Evolutionary conservation across 805 yeast species (phyloP), one percentile per base, ranked within the genome.

Genomic region (Schwanniomyces occidentalis): DNA sequence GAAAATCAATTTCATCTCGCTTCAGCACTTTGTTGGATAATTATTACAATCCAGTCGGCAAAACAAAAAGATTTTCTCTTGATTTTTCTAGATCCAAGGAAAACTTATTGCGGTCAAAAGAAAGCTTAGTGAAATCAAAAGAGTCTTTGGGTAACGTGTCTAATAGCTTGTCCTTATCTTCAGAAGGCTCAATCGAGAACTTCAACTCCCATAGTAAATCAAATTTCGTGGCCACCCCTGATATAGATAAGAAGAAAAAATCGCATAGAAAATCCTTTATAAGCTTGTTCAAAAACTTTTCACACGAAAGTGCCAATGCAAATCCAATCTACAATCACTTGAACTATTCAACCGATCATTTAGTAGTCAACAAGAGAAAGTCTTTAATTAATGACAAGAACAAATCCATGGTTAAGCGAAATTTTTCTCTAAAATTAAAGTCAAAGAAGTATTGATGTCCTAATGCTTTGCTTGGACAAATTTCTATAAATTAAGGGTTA

Each of bases 21-120:
- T 38, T 54, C 19, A 37, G 37, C 25, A 35, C 38, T 5, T 38
- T 54, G 4, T 45, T 49, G 47, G 57, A 48, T 27, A 35, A 27
- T 24, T 54, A 52, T 36, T 28, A 44, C 9, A 27, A 38, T 10
- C 56, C 57, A n/a, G 42, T 35, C 25, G 38, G 48, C 17, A 39
- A 48, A 20, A 18, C 19, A 20, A 34, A 25, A 14, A 12, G 28
- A 8, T 29, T 30, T n/a, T 24, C 30, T 13, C 16, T 28, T 9
- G 38, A 28, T n/a, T 24, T 34, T 17, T 20, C 24, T 9, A 28
- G 24, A 25, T 34, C 37, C 7, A 34, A 27, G 14, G 38, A 34
- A 5, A 30, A 31, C 12, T 34, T 34, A n/a, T 17, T 20, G n/a
- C 28, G 26, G 4, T 34, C 38, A 16, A 34, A 15, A 23, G 38